Conservation (phyloP, 441 rosid species). For the Sinapis alba region DNA sequence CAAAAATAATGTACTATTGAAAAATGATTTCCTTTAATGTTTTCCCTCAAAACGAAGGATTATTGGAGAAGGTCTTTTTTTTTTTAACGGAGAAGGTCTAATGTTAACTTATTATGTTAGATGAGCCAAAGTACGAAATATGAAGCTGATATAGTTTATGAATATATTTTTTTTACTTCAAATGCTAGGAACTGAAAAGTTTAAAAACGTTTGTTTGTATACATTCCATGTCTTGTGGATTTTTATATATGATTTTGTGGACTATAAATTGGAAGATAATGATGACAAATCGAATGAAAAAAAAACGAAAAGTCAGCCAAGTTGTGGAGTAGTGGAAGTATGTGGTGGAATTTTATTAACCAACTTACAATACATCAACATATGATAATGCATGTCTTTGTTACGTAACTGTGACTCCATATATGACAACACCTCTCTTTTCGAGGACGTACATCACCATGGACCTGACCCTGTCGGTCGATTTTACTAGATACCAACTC, state of each 20-base stretch:
- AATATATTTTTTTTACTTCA: neutral
- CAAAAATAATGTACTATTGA: too few relatives aligned
- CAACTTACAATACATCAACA: conserved; percentile 33
- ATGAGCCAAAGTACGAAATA: neutral
- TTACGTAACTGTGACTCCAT: conserved; percentile 33
- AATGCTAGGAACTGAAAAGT: conserved; percentile 10
- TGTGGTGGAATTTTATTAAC: conserved; percentile 32
- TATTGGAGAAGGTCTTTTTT: too few relatives aligned
- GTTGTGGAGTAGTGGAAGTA: conserved; percentile 27
- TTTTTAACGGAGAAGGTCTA: too few relatives aligned
- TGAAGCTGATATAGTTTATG: neutral
- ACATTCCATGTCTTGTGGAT: conserved; percentile 4
- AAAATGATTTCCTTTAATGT: too few relatives aligned
- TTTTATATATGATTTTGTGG: conserved; percentile 19
- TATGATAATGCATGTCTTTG: conserved; percentile 25
- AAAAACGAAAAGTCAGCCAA: conserved; percentile 30
- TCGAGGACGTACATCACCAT: conserved; percentile 13
- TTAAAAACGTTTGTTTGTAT: conserved; percentile 2
- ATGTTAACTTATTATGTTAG: neutral
- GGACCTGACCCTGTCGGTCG: conserved; percentile 33
- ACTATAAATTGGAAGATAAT: conserved; percentile 24
- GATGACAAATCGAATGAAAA: conserved; percentile 17
- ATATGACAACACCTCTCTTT: conserved; percentile 33
- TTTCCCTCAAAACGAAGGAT: too few relatives aligned
- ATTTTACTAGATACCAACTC: neutral